Evolutionary conservation across 257 asterid genomes (phyloP).

Genomic region (Fraxinus pennsylvanica): DNA sequence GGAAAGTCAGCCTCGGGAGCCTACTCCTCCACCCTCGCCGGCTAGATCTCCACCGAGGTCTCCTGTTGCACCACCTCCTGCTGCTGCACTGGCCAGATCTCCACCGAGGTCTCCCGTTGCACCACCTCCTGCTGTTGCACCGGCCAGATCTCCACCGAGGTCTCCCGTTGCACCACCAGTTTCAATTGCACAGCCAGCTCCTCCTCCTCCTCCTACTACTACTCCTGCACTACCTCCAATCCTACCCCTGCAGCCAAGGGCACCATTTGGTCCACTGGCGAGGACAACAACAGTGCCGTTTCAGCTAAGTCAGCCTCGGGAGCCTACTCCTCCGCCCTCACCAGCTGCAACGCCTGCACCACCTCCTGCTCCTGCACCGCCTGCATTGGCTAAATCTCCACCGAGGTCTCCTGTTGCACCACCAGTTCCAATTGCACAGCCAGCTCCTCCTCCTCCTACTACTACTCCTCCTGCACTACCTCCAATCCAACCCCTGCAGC

Average conservation of each 20-base stretch:
- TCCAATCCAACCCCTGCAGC: not conserved
- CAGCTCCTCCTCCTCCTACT: not conserved
- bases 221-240: not conserved
- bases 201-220: not conserved
- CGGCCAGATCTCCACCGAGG: not conserved
- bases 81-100: not conserved
- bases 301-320: not conserved
- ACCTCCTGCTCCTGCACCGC: not conserved
- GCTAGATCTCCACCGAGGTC: constrained; percentile 8
- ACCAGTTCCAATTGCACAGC: constrained; percentile 2
- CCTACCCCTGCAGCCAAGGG: not conserved
- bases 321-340: not conserved
- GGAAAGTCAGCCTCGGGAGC: not conserved
- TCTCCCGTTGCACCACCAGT: constrained; percentile 6
- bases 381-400: constrained; percentile 13
- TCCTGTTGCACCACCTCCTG: constrained; percentile 22
- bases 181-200: constrained; percentile 1
- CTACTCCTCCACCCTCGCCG: not conserved
- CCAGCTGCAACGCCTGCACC: constrained; percentile 19
- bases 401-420: constrained; percentile 25
- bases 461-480: not conserved
- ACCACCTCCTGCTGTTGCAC: constrained; percentile 9
- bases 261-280: not conserved
- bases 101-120: not conserved
- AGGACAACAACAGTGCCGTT: not conserved